Percentiles rank a stretch among this genome's conserved stretches.
These are phyloP conservation scores for Pseudognaphalium luteoalbum DNA, from an alignment of 129 eudicot species.

Conservation along the genomic window DNA sequence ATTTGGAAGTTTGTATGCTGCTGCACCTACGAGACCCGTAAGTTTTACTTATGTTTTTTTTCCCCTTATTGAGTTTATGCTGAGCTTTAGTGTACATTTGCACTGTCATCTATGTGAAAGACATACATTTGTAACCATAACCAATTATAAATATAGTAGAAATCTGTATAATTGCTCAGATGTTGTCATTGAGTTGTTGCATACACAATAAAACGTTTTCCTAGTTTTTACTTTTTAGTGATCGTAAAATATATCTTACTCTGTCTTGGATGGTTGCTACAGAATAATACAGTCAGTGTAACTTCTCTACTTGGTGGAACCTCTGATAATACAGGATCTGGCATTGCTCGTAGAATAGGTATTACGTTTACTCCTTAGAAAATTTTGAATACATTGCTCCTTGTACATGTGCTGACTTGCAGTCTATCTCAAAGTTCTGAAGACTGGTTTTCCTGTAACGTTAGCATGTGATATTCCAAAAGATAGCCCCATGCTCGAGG, in stretches of 20 bases:
- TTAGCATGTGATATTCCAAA: conserved; percentile 90
- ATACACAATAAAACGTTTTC: background rate
- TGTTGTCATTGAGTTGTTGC: background rate
- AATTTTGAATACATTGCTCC: background rate
- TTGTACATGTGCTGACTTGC: conserved; percentile 23
- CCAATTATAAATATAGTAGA: background rate
- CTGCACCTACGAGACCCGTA: conserved; percentile 88
- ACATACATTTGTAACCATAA: background rate
- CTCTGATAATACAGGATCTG: conserved; percentile 86
- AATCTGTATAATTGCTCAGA: background rate
- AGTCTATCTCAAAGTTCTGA: conserved; percentile 45
- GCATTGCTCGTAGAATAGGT: conserved; percentile 87
- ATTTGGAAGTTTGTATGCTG: conserved; percentile 80
- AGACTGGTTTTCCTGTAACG: conserved; percentile 73
- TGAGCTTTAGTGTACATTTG: background rate
- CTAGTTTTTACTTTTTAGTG: background rate
- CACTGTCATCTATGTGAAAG: background rate
- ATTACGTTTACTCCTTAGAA: background rate
- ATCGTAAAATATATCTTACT: background rate
- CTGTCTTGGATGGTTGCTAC: conserved; percentile 15
- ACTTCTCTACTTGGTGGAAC: conserved; percentile 72
- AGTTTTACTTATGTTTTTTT: conserved; percentile 31
- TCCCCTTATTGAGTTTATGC: conserved; percentile 4
- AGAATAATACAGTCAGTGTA: conserved; percentile 78
- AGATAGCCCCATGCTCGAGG: conserved; percentile 86